Evolutionary conservation across 352 stramenopile species (phyloP).

Genomic region (Elongisporangium undulatum): DNA sequence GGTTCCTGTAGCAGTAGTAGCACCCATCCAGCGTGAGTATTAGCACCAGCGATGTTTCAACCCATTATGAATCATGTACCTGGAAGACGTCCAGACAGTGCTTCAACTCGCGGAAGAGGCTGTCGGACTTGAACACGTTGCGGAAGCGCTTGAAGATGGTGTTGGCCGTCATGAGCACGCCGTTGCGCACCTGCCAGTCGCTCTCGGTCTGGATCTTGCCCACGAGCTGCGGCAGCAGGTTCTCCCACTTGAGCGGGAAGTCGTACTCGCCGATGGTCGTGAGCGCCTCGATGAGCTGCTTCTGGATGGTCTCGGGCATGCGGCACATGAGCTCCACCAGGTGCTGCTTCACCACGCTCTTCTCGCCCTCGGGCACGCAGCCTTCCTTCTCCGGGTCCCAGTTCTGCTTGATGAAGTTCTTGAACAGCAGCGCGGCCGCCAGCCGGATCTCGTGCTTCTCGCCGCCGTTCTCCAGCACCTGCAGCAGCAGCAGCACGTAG

Average conservation of each 20-base stretch:
- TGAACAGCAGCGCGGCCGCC: slow-evolving; percentile 89
- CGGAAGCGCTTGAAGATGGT: slow-evolving; percentile 98
- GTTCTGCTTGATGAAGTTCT: slow-evolving; percentile 98
- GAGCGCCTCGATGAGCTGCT: slow-evolving; percentile 96
- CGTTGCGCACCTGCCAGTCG: slow-evolving; percentile 92
- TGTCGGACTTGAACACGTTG: slow-evolving; percentile 96
- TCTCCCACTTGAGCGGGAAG: slow-evolving; percentile 96
- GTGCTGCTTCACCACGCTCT: slow-evolving; percentile 95
- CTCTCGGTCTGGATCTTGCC: slow-evolving; percentile 86
- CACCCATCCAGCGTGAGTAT: not conserved
- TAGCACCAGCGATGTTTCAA: slow-evolving; percentile 2
- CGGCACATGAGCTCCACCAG: slow-evolving; percentile 99
- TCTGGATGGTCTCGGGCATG: slow-evolving; percentile 90
- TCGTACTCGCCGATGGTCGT: slow-evolving; percentile 96
- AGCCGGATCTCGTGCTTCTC: slow-evolving; percentile 70
- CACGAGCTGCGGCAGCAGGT: slow-evolving; percentile 93
- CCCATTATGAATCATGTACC: slow-evolving; percentile 23
- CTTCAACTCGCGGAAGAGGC: slow-evolving; percentile 93
- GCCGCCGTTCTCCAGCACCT: slow-evolving; percentile 58
- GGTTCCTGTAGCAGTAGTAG: slow-evolving; percentile 27
- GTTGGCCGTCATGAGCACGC: slow-evolving; percentile 97
- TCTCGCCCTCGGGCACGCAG: slow-evolving; percentile 82
- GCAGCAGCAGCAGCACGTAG: slow-evolving; percentile 69
- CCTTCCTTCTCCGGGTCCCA: slow-evolving; percentile 91
- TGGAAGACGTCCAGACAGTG: slow-evolving; percentile 94